phyloP scores from a whole-genome alignment of 108 stramenopile species.

The Craspedostauros australis region DNA sequence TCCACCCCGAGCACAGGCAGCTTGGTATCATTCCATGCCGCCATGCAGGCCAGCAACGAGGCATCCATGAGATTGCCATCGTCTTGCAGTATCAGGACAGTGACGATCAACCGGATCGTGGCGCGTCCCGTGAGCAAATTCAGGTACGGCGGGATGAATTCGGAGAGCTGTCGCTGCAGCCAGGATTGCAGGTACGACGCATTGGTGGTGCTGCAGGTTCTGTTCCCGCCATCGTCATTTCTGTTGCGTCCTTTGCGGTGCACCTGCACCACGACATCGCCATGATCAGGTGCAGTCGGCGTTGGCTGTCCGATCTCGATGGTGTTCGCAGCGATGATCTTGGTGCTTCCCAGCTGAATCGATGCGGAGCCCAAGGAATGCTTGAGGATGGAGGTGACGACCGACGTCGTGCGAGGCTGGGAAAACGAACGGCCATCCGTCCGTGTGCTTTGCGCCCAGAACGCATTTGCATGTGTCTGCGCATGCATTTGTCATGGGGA shows the following conservation, averaged over 20 bases:
- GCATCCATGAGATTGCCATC: conserved; percentile 65
- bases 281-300: conserved; percentile 33
- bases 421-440: conserved; percentile 60
- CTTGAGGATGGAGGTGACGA: conserved; percentile 37
- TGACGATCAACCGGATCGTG: conserved; percentile 50
- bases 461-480: conserved; percentile 46
- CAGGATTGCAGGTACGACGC: conserved; percentile 18
- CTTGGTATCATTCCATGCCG: conserved; percentile 59
- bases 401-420: conserved; percentile 42
- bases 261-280: conserved; percentile 45
- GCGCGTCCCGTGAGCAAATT: conserved; percentile 28
- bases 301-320: conserved; percentile 62
- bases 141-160: conserved; percentile 10
- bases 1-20: conserved; percentile 36
- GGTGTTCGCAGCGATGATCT: conserved; percentile 55
- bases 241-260: conserved; percentile 6
- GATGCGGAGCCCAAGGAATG: conserved; percentile 63
- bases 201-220: no score
- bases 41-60: conserved; percentile 49
- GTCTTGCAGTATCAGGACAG: conserved; percentile 47
- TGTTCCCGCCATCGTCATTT: conserved; percentile 3
- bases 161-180: conserved; percentile 30
- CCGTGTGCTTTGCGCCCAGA: conserved; percentile 49
- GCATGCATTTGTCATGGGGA: no score
- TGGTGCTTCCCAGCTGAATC: conserved; percentile 49